phyloP scores from a whole-genome alignment of 2,329 filamentous ascomycete species.

The Claviceps humidiphila region DNA sequence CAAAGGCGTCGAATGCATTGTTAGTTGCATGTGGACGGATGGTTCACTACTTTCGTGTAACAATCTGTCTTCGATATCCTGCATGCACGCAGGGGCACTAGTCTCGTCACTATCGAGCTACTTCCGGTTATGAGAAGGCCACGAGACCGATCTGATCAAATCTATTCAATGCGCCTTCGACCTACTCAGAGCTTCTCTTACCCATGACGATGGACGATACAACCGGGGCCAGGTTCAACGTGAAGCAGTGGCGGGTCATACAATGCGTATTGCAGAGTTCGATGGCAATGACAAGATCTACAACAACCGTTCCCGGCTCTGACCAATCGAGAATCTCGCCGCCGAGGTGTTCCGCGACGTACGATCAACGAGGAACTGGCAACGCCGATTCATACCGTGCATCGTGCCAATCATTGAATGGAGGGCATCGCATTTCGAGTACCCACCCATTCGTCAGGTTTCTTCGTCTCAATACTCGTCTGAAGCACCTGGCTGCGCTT shows the following conservation, averaged over 20 bases:
- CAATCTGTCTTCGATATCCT: background rate
- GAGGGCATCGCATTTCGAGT: background rate
- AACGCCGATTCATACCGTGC: background rate
- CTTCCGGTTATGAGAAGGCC: background rate
- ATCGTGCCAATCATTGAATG: background rate
- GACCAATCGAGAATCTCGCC: constrained; percentile 28
- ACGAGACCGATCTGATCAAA: background rate
- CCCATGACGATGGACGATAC: background rate
- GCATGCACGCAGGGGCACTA: background rate
- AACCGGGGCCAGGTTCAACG: background rate
- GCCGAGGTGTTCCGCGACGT: constrained; percentile 15
- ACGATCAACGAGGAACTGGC: constrained; percentile 9
- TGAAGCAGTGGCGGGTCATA: constrained; percentile 7
- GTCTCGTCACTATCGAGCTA: background rate
- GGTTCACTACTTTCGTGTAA: too few relatives aligned
- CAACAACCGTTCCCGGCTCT: constrained; percentile 36
- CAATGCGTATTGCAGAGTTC: constrained; percentile 12
- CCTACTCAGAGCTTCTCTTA: background rate
- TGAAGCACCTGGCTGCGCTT: background rate
- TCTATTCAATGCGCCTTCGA: background rate
- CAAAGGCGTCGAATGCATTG: too few relatives aligned
- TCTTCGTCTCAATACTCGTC: background rate
- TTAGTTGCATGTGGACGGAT: too few relatives aligned
- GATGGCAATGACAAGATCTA: constrained; percentile 25
- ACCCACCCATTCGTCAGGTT: background rate